These are phyloP conservation scores for Ceratocystis cacaofunesta DNA, from an alignment of 2,329 filamentous ascomycete species.

Conservation along the genomic window DNA sequence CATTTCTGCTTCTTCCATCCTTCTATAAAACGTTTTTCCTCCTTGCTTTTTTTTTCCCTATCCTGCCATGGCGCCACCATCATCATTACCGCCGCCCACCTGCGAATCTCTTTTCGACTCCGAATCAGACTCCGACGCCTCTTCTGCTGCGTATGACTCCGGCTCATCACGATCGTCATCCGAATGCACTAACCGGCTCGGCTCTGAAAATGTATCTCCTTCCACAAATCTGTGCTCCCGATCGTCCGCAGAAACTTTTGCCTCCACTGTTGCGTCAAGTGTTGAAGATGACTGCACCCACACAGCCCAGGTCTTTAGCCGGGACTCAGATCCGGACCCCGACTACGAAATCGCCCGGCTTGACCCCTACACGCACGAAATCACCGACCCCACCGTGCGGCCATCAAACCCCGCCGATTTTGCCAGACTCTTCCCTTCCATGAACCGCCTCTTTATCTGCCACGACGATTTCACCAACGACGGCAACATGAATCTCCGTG, in stretches of 20 bases:
- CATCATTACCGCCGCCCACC: background rate
- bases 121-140: conserved; percentile 21
- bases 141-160: conserved; percentile 16
- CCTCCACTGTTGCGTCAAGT: conserved; percentile 53
- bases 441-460: conserved; percentile 62
- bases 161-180: conserved; percentile 1
- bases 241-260: conserved; percentile 63
- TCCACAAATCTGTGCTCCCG: conserved; percentile 32
- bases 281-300: conserved; percentile 32
- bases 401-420: conserved; percentile 73
- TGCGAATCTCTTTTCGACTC: background rate
- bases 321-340: conserved; percentile 19
- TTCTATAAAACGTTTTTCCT: background rate
- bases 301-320: background rate
- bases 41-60: background rate
- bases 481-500: conserved; percentile 89
- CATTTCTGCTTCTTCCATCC: background rate
- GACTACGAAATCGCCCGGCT: conserved; percentile 34
- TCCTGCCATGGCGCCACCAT: background rate
- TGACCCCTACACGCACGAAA: conserved; percentile 45
- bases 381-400: conserved; percentile 50
- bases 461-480: conserved; percentile 85
- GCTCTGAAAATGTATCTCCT: conserved; percentile 25
- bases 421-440: conserved; percentile 70
- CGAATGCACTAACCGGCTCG: background rate